Conservation (phyloP, 257 asterid species). For the Solanum sejunctum region DNA sequence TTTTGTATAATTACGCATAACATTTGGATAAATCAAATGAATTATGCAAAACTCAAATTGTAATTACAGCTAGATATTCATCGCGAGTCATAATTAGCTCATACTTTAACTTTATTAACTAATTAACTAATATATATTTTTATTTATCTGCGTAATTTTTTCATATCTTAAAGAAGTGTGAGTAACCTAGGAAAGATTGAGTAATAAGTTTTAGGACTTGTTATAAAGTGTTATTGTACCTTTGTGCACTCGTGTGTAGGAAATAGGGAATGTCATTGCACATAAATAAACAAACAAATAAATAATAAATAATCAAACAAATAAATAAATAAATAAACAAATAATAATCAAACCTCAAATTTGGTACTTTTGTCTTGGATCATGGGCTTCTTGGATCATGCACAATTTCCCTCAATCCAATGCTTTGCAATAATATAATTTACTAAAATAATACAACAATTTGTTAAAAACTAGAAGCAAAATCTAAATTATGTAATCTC, state of each 20-base stretch:
- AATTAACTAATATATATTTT: too few species aligned
- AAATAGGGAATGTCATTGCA: background rate
- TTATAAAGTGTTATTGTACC: background rate
- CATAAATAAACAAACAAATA: background rate
- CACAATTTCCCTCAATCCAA: constrained; percentile 14
- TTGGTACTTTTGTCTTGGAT: constrained; percentile 40
- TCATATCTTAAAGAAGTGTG: too few species aligned
- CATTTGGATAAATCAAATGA: too few species aligned
- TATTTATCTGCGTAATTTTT: too few species aligned
- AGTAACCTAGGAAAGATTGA: background rate
- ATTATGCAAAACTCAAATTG: too few species aligned
- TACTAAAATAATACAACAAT: background rate
- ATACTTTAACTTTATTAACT: too few species aligned
- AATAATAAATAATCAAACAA: background rate
- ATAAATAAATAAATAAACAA: background rate
- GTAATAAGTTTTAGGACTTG: background rate
- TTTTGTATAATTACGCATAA: too few species aligned
- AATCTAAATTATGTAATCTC: background rate
- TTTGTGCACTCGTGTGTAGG: background rate
- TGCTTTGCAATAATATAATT: background rate
- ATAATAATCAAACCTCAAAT: constrained; percentile 1
- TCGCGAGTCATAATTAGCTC: too few species aligned
- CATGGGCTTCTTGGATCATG: constrained; percentile 83
- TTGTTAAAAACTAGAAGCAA: background rate
- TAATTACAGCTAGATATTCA: too few species aligned